Conservation (phyloP, 1,139 yeast species). For the Nakaseomyces delphensis region DNA sequence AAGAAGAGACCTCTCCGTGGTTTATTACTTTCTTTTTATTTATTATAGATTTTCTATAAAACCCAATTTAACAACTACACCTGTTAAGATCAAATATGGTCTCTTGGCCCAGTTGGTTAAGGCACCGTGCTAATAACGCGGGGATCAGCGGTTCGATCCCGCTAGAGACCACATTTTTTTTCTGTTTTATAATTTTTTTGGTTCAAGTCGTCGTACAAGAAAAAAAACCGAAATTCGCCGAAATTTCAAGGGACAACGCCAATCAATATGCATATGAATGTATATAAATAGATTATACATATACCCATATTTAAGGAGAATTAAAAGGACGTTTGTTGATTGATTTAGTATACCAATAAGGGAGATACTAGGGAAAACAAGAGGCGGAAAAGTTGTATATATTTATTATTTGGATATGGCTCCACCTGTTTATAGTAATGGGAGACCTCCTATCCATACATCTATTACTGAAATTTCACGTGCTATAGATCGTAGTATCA, state of each 20-base stretch:
- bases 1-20: neutral
- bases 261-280: neutral
- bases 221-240: no score
- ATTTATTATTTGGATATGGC: neutral
- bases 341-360: no score
- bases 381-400: neutral
- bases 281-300: no score
- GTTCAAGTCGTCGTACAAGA: no score
- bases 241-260: no score
- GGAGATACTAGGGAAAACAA: neutral
- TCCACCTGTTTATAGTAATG: conserved; percentile 4
- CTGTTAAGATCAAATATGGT: no score
- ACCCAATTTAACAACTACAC: neutral
- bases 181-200: neutral
- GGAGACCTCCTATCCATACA: conserved; percentile 37
- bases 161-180: conserved; percentile 9
- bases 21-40: neutral
- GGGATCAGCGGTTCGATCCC: conserved; percentile 12
- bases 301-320: no score
- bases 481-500: conserved; percentile 72
- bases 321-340: no score
- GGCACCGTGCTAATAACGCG: conserved; percentile 12
- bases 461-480: conserved; percentile 60
- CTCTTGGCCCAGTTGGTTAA: conserved; percentile 12
- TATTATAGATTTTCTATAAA: neutral